Conservation (phyloP, 805 yeast genomes). For the Starmerella riodocensis region DNA sequence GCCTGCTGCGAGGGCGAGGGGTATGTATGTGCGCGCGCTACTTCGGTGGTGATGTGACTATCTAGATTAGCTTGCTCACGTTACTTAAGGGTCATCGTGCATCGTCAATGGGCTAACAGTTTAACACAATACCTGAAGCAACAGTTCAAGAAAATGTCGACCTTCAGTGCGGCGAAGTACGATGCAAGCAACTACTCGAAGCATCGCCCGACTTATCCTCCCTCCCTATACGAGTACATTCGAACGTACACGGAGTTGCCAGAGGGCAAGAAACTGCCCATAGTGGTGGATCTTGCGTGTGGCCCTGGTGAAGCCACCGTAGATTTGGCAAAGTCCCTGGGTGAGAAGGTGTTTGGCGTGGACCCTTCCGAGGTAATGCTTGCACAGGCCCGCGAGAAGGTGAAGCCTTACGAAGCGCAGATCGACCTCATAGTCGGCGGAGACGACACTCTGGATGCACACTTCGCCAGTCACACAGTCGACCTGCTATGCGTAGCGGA, state of each 20-base stretch:
- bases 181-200: conserved; percentile 40
- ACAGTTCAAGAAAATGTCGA: conserved; percentile 36
- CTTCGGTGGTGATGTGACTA: too few species aligned
- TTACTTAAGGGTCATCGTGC: too few species aligned
- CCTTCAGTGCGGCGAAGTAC: conserved; percentile 43
- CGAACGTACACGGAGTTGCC: conserved; percentile 25
- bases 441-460: conserved; percentile 20
- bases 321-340: conserved; percentile 33
- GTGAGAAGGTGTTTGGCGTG: conserved; percentile 42
- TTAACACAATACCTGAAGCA: too few species aligned
- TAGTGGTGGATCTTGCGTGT: conserved; percentile 60
- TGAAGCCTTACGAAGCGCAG: not conserved
- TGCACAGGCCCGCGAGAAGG: conserved; percentile 29
- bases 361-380: conserved; percentile 53
- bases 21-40: too few species aligned
- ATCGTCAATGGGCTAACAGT: too few species aligned
- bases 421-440: conserved; percentile 16
- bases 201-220: conserved; percentile 59
- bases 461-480: conserved; percentile 29
- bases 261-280: conserved; percentile 18
- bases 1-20: too few species aligned
- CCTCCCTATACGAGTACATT: conserved; percentile 34
- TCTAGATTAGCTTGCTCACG: too few species aligned
- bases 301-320: conserved; percentile 67
- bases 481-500: conserved; percentile 69